Evolutionary conservation across 495 filamentous ascomycete genomes (phyloP).

Genomic region (Tuber umbilicatum): DNA sequence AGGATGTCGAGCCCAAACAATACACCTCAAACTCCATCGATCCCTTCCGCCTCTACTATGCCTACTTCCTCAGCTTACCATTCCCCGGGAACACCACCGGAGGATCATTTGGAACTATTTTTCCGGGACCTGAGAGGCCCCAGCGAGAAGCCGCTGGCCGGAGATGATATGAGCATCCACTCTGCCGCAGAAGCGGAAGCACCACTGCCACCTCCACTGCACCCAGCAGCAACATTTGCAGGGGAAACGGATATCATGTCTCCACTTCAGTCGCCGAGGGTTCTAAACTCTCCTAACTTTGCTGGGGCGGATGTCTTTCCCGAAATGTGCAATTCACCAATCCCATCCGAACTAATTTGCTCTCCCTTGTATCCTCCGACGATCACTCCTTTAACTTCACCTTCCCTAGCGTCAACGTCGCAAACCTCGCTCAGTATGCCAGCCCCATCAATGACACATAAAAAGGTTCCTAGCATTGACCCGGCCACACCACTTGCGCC

Average conservation of each 20-base stretch:
- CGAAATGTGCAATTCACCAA: constrained; percentile 29
- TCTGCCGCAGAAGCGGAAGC: constrained; percentile 19
- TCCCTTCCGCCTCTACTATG: constrained; percentile 34
- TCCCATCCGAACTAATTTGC: constrained; percentile 27
- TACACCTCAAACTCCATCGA: constrained; percentile 22
- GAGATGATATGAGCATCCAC: constrained; percentile 24
- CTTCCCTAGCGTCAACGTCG: constrained; percentile 32
- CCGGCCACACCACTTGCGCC: constrained; percentile 38
- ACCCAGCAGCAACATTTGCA: constrained; percentile 26
- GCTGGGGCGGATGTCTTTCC: constrained; percentile 36
- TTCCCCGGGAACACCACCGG: constrained; percentile 30
- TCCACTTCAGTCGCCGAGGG: constrained; percentile 35
- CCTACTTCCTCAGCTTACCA: constrained; percentile 16
- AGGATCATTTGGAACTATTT: constrained; percentile 34
- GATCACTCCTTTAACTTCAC: constrained; percentile 40
- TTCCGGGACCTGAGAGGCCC: constrained; percentile 17
- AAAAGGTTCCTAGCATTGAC: constrained; percentile 41
- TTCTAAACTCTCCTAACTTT: constrained; percentile 19
- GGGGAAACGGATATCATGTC: constrained; percentile 29
- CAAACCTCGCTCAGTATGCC: constrained; percentile 37
- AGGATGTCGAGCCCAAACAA: constrained; percentile 36
- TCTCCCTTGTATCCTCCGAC: constrained; percentile 40
- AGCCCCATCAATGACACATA: constrained; percentile 20
- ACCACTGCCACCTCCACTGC: constrained; percentile 26
- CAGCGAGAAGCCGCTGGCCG: constrained; percentile 3